These are phyloP conservation scores for Geosiphon pyriformis DNA, from an alignment of 192 early-diverging fungal species.

Conservation along the genomic window DNA sequence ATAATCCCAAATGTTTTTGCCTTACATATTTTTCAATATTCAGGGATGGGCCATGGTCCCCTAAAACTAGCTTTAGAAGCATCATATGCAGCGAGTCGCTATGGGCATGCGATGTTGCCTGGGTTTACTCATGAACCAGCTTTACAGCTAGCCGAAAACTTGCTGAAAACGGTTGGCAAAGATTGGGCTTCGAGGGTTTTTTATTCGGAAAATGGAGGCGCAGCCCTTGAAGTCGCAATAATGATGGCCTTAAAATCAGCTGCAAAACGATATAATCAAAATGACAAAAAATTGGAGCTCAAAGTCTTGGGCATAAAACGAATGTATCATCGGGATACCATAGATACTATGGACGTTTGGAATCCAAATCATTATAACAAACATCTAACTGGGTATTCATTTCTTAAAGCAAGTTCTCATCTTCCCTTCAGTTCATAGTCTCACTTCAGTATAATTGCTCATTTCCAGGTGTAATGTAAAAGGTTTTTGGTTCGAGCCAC, in stretches of 20 bases:
- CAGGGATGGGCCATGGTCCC: conserved; percentile 62
- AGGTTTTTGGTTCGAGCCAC: conserved; percentile 67
- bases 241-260: conserved; percentile 64
- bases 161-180: conserved; percentile 48
- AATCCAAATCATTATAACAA: conserved; percentile 67
- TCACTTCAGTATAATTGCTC: no score
- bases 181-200: conserved; percentile 68
- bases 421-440: no score
- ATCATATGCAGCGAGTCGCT: conserved; percentile 62
- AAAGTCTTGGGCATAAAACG: conserved; percentile 62
- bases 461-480: conserved; percentile 40
- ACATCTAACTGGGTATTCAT: conserved; percentile 54
- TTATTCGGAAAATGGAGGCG: conserved; percentile 75
- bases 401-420: no score
- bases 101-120: conserved; percentile 78
- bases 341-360: conserved; percentile 77
- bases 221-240: conserved; percentile 73
- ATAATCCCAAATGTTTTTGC: no score
- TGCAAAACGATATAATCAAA: conserved; percentile 27
- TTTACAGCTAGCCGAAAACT: conserved; percentile 48
- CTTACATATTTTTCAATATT: no score
- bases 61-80: conserved; percentile 50
- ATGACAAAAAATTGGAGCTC: no score
- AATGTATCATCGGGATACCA: conserved; percentile 81
- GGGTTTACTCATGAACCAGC: conserved; percentile 67